Percentiles rank a stretch among this genome's conserved stretches.
phyloP scores from a whole-genome alignment of 2,329 filamentous ascomycete species.

The Trichoderma cornu-damae region DNA sequence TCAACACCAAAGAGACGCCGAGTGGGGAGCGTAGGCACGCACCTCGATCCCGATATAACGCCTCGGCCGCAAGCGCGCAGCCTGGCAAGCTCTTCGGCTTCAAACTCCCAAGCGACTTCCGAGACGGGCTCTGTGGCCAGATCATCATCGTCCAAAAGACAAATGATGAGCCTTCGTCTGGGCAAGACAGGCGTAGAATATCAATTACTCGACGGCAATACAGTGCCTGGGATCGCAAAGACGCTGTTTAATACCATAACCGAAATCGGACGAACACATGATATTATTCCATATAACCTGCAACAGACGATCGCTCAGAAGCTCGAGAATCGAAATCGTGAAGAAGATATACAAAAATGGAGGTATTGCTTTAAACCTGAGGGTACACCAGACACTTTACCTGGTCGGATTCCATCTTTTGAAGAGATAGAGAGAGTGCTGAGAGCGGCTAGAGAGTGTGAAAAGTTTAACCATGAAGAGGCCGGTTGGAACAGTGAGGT shows the following conservation, averaged over 20 bases:
- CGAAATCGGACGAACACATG: not conserved
- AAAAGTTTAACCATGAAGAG: not conserved
- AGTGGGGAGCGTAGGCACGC: not conserved
- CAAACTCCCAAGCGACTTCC: not conserved
- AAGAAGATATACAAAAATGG: not conserved
- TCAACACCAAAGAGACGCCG: not conserved
- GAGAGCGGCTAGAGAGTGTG: not conserved
- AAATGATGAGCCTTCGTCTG: not conserved
- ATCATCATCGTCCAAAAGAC: not conserved
- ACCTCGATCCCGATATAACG: not conserved
- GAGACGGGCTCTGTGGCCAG: not conserved
- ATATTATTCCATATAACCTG: not conserved
- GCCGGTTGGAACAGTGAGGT: not conserved
- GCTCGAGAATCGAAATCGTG: not conserved
- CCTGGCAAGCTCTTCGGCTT: not conserved
- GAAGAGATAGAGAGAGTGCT: not conserved
- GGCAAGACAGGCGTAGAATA: not conserved
- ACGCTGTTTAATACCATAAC: not conserved
- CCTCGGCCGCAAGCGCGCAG: not conserved
- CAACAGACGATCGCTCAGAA: not conserved
- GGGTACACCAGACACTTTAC: not conserved
- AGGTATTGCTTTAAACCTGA: not conserved
- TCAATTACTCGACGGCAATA: not conserved
- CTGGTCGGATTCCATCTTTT: not conserved
- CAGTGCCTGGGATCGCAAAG: not conserved